Percentiles rank a stretch among this genome's conserved stretches.
phyloP scores from a whole-genome alignment of 192 early-diverging fungal genomes.

The Coemansia sp. region DNA sequence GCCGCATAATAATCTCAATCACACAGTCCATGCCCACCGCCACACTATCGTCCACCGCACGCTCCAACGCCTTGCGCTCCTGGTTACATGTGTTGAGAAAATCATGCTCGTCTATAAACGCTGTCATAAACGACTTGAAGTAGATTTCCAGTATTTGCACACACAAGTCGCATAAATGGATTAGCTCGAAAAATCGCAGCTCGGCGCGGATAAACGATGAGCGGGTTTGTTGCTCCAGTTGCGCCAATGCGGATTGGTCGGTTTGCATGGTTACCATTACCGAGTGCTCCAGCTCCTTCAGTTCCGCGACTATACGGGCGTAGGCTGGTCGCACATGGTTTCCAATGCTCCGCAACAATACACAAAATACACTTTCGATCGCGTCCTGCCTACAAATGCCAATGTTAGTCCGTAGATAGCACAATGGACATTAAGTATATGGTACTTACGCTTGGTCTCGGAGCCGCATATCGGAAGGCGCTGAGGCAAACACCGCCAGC shows the following conservation, averaged over 20 bases:
- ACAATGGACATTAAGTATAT: no score
- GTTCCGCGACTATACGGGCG: constrained; percentile 28
- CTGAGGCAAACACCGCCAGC: constrained; percentile 62
- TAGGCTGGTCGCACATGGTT: constrained; percentile 50
- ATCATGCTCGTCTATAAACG: constrained; percentile 84
- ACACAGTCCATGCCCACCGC: constrained; percentile 91
- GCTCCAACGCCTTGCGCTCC: constrained; percentile 89
- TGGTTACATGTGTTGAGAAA: constrained; percentile 89
- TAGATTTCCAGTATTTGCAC: constrained; percentile 95
- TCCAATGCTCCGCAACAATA: constrained; percentile 70
- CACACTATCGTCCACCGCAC: constrained; percentile 83
- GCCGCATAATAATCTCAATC: constrained; percentile 82
- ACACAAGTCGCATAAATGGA: constrained; percentile 90
- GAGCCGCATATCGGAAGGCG: constrained; percentile 60
- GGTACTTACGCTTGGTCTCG: constrained; percentile 58
- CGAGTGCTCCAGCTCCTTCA: constrained; percentile 38
- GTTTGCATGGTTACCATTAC: constrained; percentile 2
- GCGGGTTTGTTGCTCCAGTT: constrained; percentile 10
- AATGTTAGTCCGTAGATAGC: background rate
- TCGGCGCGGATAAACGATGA: constrained; percentile 60
- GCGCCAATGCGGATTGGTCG: constrained; percentile 6
- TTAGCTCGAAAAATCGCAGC: constrained; percentile 87
- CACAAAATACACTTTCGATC: constrained; percentile 78
- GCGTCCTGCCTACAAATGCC: constrained; percentile 51
- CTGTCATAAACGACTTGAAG: constrained; percentile 82